phyloP scores from a whole-genome alignment of 1,139 yeast species.

The Wickerhamomyces sp. region DNA sequence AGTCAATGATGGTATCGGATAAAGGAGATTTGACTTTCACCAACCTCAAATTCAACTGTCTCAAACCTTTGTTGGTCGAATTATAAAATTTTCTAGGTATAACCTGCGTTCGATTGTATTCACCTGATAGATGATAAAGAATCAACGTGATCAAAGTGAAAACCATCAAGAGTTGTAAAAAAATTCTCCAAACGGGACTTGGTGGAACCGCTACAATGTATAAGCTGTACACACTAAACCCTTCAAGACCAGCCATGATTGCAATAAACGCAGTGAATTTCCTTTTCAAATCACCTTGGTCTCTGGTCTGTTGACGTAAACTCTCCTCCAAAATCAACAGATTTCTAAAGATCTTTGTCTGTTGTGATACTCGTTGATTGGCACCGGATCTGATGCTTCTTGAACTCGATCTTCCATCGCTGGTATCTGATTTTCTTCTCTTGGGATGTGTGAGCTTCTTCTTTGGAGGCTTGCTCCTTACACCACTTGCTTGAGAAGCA shows the following conservation, averaged over 20 bases:
- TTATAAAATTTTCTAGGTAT: conserved; percentile 73
- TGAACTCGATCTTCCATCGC: conserved; percentile 18
- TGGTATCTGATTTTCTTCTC: conserved; percentile 17
- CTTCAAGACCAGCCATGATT: conserved; percentile 35
- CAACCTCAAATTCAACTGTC: conserved; percentile 74
- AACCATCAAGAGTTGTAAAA: conserved; percentile 56
- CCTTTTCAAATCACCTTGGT: conserved; percentile 62
- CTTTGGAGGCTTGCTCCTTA: conserved; percentile 6
- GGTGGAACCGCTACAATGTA: conserved; percentile 22
- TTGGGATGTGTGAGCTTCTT: conserved; percentile 8
- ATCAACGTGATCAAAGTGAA: conserved; percentile 67
- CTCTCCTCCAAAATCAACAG: conserved; percentile 81
- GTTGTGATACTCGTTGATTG: conserved; percentile 35
- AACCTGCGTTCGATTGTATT: conserved; percentile 79
- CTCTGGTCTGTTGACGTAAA: conserved; percentile 71
- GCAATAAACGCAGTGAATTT: conserved; percentile 72
- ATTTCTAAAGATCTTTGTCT: conserved; percentile 75
- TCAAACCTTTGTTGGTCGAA: conserved; percentile 79
- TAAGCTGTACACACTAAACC: conserved; percentile 29
- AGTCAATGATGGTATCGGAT: conserved; percentile 47
- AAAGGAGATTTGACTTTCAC: conserved; percentile 64
- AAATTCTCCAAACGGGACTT: conserved; percentile 31
- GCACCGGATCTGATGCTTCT: conserved; percentile 23
- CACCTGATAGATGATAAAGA: conserved; percentile 83
- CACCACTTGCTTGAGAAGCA: conserved; percentile 23